Evolutionary conservation across 2,329 filamentous ascomycete genomes (phyloP), one percentile per base, ranked within the genome.

Genomic region (Macrophomina phaseolina): DNA sequence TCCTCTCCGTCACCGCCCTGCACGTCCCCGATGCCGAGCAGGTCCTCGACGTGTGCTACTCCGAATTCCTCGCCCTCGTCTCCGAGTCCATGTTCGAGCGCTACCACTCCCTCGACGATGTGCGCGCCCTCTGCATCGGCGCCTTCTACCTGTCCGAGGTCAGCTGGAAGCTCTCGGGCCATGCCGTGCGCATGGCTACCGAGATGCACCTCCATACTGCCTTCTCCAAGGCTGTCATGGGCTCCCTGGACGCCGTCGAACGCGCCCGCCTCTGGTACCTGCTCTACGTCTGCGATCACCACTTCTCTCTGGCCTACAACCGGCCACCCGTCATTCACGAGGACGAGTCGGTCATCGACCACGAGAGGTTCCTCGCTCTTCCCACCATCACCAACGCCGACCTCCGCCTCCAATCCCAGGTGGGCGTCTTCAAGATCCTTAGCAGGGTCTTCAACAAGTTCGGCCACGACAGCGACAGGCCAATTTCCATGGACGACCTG

Each of bases 231-330:
- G 72, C 77, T 9, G 72, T 75, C 69, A 71, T 75, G 55, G 77
- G 77, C 5, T 72, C 76, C 11, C 68, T 75, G 64, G 73, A 77
- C 9, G 73, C 76, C 28, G 73, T 75, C 32, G 76, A 79, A 49
- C 75, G 77, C 18, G 77, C 77, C 9, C 72, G 77, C 5, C 69
- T 81, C 1, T 81, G 78, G 78, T 80, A 80, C 49, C 74, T 77
- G 5, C 67, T 81, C 8, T 80, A 78, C 58, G 73, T 76, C 5
- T 78, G 75, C 67, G 79, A 81, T 67, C 78, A 81, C 68, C 78
- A 81, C 64, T 79, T 78, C 49, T 75, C 74, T 30, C 76, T 81
- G 48, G 78, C 79, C 0, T 80, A 80, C 48, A 78, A 78, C n/a
- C 74, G 79, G 2, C 79, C 79, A 66, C 77, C 77, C 1, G 74